These are phyloP conservation scores for Dioscorea alata DNA, from an alignment of 106 monocot genomes.

Conservation along the genomic window DNA sequence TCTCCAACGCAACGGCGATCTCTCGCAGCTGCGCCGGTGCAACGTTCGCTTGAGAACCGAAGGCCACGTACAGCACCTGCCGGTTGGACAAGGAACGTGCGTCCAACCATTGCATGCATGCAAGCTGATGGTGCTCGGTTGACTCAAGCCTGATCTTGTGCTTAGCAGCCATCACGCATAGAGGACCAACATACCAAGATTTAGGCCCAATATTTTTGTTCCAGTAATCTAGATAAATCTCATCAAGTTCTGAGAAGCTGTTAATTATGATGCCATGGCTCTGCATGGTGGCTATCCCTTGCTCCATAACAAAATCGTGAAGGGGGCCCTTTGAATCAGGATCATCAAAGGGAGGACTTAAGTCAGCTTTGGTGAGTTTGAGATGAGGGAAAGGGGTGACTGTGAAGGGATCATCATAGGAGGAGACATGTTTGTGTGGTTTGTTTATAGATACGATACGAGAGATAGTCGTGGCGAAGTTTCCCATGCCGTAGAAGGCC, in stretches of 20 bases:
- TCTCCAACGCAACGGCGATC: slow-evolving; percentile 39
- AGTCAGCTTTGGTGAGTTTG: neutral
- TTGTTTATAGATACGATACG: neutral
- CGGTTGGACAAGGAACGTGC: slow-evolving; percentile 11
- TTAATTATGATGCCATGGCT: slow-evolving; percentile 55
- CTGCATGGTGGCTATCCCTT: neutral
- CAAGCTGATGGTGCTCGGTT: neutral
- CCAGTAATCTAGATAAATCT: neutral
- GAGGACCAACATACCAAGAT: neutral
- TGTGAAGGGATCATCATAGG: neutral
- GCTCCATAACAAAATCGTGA: neutral
- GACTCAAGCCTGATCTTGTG: neutral
- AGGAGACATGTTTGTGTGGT: neutral
- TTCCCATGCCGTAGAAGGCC: neutral
- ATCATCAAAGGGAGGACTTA: neutral
- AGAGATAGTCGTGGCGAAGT: neutral
- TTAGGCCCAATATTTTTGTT: neutral
- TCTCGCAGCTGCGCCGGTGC: slow-evolving; percentile 29
- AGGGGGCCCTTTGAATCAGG: neutral
- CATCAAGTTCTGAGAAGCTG: slow-evolving; percentile 54
- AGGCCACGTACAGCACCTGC: slow-evolving; percentile 38
- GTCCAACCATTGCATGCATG: slow-evolving; percentile 42
- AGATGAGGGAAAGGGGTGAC: neutral
- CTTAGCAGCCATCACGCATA: neutral
- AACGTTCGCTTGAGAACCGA: slow-evolving; percentile 40